Conservation (phyloP, 1,284 basidiomycete species). For the Cryptococcus sp. region DNA sequence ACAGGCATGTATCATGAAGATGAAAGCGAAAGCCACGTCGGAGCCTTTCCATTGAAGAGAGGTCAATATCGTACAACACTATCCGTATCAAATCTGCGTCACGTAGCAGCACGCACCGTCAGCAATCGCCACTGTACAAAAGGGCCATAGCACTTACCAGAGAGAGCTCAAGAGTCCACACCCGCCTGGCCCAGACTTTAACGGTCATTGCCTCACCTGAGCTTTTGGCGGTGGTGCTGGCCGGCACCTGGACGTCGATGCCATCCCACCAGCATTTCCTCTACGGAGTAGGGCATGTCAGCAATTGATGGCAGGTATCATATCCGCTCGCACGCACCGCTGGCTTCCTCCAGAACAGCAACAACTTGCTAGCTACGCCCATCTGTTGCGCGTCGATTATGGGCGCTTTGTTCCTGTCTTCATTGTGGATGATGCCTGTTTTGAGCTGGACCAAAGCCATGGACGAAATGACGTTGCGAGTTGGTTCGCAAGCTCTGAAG, state of each 20-base stretch:
- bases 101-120: no score
- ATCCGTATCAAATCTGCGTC: no score
- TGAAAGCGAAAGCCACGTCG: not conserved
- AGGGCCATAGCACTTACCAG: conserved; percentile 63
- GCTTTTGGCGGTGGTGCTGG: conserved; percentile 44
- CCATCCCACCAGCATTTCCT: conserved; percentile 99
- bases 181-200: conserved; percentile 93
- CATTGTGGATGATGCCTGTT: conserved; percentile 81
- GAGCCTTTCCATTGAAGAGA: no score
- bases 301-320: not conserved
- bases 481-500: conserved; percentile 91
- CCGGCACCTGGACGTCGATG: conserved; percentile 78
- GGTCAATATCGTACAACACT: no score
- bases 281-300: conserved; percentile 52
- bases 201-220: conserved; percentile 60
- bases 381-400: conserved; percentile 84
- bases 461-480: conserved; percentile 94
- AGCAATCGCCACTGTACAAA: no score
- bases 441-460: conserved; percentile 97
- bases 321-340: conserved; percentile 64
- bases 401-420: conserved; percentile 29
- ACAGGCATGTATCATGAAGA: not conserved
- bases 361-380: conserved; percentile 93
- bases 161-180: conserved; percentile 98
- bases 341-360: conserved; percentile 98